phyloP scores from a whole-genome alignment of 495 filamentous ascomycete species.

The Xylaria palmicola region DNA sequence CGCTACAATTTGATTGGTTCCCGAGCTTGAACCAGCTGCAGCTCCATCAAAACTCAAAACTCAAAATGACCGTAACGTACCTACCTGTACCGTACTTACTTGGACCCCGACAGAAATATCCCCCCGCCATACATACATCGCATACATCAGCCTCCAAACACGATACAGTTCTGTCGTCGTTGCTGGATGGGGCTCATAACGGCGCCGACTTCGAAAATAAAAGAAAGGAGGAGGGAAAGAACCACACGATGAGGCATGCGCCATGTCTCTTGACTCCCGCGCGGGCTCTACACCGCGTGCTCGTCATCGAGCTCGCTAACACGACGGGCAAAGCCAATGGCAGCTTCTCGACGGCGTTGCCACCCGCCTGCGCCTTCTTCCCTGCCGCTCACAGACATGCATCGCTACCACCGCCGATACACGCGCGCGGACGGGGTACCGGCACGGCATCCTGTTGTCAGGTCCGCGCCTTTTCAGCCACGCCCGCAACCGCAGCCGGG shows the following conservation, averaged over 20 bases:
- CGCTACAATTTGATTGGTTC: conserved; percentile 20
- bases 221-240: neutral
- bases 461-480: conserved; percentile 20
- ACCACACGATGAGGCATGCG: conserved; percentile 18
- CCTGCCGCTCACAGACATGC: neutral
- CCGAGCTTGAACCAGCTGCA: conserved; percentile 16
- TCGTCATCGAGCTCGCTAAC: conserved; percentile 21
- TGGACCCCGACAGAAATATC: no score
- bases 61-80: no score
- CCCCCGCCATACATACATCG: no score
- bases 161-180: neutral
- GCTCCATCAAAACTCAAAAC: neutral
- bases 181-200: neutral
- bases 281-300: conserved; percentile 25
- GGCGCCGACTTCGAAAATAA: neutral
- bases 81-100: no score
- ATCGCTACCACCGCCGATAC: neutral
- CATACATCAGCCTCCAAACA: neutral
- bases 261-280: conserved; percentile 25
- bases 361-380: neutral
- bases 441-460: conserved; percentile 7
- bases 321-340: neutral
- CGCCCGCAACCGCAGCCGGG: neutral
- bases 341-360: neutral
- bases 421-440: neutral